Conservation (phyloP, 2,329 filamentous ascomycete genomes). For the Penicillium sp. region DNA sequence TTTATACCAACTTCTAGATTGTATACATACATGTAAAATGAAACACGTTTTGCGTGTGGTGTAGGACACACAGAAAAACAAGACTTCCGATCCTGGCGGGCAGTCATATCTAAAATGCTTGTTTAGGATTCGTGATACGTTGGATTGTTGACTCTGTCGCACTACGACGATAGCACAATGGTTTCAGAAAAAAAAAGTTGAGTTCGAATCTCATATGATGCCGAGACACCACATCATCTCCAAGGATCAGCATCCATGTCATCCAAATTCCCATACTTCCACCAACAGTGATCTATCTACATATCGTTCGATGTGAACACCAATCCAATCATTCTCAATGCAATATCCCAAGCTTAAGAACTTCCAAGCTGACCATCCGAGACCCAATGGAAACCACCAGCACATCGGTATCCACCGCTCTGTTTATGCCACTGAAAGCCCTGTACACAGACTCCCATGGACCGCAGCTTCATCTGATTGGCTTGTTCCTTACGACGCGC, state of each 20-base stretch:
- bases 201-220: background rate
- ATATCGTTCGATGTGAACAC: too few species aligned
- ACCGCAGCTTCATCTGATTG: conserved; percentile 49
- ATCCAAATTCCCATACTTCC: background rate
- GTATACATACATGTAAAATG: too few species aligned
- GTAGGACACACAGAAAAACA: background rate
- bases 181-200: background rate
- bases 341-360: background rate
- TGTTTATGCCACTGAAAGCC: conserved; percentile 65
- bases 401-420: conserved; percentile 59
- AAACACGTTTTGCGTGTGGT: background rate
- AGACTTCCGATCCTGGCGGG: background rate
- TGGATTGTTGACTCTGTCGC: background rate
- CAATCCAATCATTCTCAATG: background rate
- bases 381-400: conserved; percentile 59
- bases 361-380: conserved; percentile 29
- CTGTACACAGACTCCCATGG: conserved; percentile 54
- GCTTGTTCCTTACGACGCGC: conserved; percentile 41
- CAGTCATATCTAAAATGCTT: conserved; percentile 1
- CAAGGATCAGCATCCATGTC: background rate
- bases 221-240: background rate
- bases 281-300: background rate
- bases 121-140: background rate
- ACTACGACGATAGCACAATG: background rate
- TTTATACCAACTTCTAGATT: background rate